A percentile compares a stretch with the other conserved stretches of the same genome.
phyloP scores from a whole-genome alignment of 345 rosid species.

The Eucalyptus curtisii region DNA sequence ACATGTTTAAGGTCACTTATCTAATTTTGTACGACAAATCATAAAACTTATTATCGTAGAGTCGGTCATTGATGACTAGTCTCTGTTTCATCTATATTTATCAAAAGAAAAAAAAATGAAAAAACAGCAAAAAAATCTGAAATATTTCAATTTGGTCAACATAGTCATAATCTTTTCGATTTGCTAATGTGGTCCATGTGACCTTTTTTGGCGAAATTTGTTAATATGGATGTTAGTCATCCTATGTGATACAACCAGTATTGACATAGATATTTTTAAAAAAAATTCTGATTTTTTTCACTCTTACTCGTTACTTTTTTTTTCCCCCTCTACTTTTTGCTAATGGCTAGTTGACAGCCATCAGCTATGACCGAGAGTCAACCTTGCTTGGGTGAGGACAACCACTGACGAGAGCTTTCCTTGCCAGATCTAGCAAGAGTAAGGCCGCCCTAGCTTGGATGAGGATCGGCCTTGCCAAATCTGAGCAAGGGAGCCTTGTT shows the following conservation, averaged over 20 bases:
- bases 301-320: no score
- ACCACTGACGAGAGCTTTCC: rapidly evolving
- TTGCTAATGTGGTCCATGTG: rapidly evolving
- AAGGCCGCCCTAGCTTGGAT: not conserved
- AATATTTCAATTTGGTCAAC: not conserved
- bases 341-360: no score
- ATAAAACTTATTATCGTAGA: not conserved
- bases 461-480: not conserved
- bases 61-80: not conserved
- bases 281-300: rapidly evolving
- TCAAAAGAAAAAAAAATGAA: no score
- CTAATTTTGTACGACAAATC: not conserved
- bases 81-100: not conserved
- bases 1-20: not conserved
- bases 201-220: rapidly evolving
- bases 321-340: not conserved
- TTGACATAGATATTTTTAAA: rapidly evolving
- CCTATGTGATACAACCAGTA: rapidly evolving
- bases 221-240: not conserved
- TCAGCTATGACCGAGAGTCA: rapidly evolving
- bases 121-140: not conserved
- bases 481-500: rapidly evolving
- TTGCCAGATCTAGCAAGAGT: rapidly evolving
- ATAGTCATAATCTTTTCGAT: no score
- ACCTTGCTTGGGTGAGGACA: not conserved